phyloP scores from a whole-genome alignment of 306 rosid species.

The Quercus agrifolia region DNA sequence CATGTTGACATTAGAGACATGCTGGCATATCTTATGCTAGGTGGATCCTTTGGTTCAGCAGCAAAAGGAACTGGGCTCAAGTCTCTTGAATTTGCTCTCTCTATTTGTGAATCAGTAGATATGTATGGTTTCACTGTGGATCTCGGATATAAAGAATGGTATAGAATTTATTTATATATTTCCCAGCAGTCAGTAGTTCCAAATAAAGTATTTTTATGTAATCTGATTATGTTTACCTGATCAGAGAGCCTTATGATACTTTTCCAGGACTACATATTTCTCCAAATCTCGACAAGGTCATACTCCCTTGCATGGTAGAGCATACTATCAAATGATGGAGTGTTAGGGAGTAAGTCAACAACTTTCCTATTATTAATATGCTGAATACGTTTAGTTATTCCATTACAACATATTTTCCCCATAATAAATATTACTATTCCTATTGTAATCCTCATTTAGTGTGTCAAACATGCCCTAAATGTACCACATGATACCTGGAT shows the following conservation, averaged over 20 bases:
- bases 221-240: conserved; percentile 18
- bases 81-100: no score
- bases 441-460: no score
- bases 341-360: conserved; percentile 32
- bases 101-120: conserved; percentile 48
- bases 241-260: conserved; percentile 3
- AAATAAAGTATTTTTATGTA: conserved; percentile 9
- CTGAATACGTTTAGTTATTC: no score
- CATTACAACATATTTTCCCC: no score
- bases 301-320: conserved; percentile 94
- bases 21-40: no score
- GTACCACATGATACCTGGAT: no score
- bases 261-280: conserved; percentile 90
- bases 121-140: conserved; percentile 99
- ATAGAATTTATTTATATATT: neutral
- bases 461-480: no score
- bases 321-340: conserved; percentile 97
- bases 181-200: neutral
- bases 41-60: no score
- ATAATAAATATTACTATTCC: no score
- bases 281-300: conserved; percentile 98
- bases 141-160: conserved; percentile 99
- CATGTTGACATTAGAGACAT: no score
- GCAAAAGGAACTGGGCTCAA: no score
- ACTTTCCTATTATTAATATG: no score